Conservation (phyloP, 2,329 filamentous ascomycete species). For the Pseudogymnoascus sp. region DNA sequence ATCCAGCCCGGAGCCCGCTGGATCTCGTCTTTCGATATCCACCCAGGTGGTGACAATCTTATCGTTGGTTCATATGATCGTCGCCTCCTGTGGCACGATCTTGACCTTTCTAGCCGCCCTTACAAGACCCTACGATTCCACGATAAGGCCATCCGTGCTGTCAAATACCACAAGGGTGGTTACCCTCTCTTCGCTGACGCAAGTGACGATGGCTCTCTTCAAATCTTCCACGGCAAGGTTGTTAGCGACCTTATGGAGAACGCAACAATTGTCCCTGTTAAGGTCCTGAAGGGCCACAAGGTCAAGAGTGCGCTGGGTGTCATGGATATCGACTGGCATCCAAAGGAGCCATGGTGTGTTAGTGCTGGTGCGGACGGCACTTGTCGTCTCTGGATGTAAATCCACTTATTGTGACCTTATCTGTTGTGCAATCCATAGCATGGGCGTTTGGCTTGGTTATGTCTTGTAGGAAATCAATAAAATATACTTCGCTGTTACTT, state of each 20-base stretch:
- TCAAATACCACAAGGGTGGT: slow-evolving; percentile 72
- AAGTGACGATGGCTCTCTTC: slow-evolving; percentile 86
- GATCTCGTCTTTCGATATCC: slow-evolving; percentile 91
- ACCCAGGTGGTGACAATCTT: slow-evolving; percentile 86
- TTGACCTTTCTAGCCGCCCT: slow-evolving; percentile 80
- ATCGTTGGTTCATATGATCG: slow-evolving; percentile 93
- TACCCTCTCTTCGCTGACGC: slow-evolving; percentile 88
- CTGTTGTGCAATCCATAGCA: slow-evolving; percentile 8
- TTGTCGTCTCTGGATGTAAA: slow-evolving; percentile 73
- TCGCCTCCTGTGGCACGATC: slow-evolving; percentile 89
- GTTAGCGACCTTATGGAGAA: slow-evolving; percentile 93
- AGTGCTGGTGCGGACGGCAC: slow-evolving; percentile 92
- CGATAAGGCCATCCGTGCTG: slow-evolving; percentile 78
- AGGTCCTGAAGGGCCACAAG: slow-evolving; percentile 85
- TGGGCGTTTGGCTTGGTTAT: slow-evolving; percentile 9
- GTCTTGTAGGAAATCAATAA: slow-evolving; percentile 8
- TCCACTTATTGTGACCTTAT: neutral
- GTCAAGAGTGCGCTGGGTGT: slow-evolving; percentile 81
- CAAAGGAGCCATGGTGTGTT: slow-evolving; percentile 84
- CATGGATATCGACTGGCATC: slow-evolving; percentile 93
- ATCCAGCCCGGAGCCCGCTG: slow-evolving; percentile 87
- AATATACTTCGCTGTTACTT: slow-evolving; percentile 7
- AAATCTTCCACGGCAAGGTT: slow-evolving; percentile 96
- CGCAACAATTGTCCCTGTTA: slow-evolving; percentile 89
- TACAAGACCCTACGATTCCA: slow-evolving; percentile 98